These are phyloP conservation scores for Fusarium albidum DNA, from an alignment of 2,329 filamentous ascomycete genomes.

Conservation along the genomic window DNA sequence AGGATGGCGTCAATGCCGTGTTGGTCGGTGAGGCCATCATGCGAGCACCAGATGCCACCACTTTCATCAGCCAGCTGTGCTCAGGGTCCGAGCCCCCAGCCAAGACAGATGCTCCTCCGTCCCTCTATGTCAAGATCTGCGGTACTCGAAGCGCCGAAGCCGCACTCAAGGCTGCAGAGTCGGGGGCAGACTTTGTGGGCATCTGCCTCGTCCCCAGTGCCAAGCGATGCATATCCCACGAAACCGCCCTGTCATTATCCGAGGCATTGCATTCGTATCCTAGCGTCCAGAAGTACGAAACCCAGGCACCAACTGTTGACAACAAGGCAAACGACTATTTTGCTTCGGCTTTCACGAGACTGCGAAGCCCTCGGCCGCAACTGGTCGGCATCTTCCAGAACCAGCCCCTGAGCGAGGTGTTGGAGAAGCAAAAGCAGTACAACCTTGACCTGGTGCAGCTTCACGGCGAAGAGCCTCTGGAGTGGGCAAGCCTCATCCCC, in stretches of 20 bases:
- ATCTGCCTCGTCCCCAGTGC: slow-evolving; percentile 88
- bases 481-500: slow-evolving; percentile 89
- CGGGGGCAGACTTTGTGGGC: slow-evolving; percentile 90
- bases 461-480: slow-evolving; percentile 89
- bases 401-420: slow-evolving; percentile 83
- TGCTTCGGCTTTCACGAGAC: slow-evolving; percentile 55
- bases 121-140: slow-evolving; percentile 90
- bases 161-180: slow-evolving; percentile 80
- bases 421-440: slow-evolving; percentile 79
- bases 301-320: slow-evolving; percentile 39
- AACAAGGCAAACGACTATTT: slow-evolving; percentile 74
- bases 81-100: slow-evolving; percentile 57
- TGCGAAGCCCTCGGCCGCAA: slow-evolving; percentile 69
- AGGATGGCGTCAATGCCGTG: slow-evolving; percentile 90
- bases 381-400: slow-evolving; percentile 95
- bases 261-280: slow-evolving; percentile 76
- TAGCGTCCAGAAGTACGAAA: slow-evolving; percentile 48
- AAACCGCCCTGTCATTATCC: slow-evolving; percentile 83
- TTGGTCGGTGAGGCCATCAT: slow-evolving; percentile 96
- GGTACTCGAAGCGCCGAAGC: slow-evolving; percentile 86
- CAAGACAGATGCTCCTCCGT: slow-evolving; percentile 47
- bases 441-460: slow-evolving; percentile 89
- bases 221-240: slow-evolving; percentile 80
- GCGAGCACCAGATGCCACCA: slow-evolving; percentile 82
- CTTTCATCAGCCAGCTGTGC: slow-evolving; percentile 86